Evolutionary conservation across 2,329 filamentous ascomycete species (phyloP), one percentile per base, ranked within the genome.

Genomic region (Cladosporium sp.): DNA sequence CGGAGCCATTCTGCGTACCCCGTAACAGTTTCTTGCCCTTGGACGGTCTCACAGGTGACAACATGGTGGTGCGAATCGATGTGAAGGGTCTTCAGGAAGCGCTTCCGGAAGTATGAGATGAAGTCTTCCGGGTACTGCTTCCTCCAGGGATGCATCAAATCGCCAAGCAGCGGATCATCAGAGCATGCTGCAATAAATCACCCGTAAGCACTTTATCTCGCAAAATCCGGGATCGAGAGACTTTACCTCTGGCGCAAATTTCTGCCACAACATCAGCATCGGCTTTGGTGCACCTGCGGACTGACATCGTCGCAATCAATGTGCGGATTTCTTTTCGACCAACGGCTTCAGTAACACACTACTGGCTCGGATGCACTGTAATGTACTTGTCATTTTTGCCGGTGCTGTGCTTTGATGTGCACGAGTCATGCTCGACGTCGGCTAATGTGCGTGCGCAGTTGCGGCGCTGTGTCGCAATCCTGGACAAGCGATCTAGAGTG

Each of bases 81-180:
- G 13, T 10, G 4, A 20, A 58, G 50, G 6, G 25, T 39, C 19
- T 20, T 20, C 4, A 34, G 19, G 5, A 45, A 22, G 8, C 34
- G 32, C 32, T 20, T 28, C n/a, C 32, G 40, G 28, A 56, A 72
- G 60, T 64, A 71, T 51, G 69, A 67, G 1, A 70, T 61, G 28
- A 56, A 56, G 20, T 70, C 65, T 3, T 67, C 61, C 0, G 70
- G 70, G 25, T 66, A 63, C 10, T 67, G 12, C 2, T 68, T 49
- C 4, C 70, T 65, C 32, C 67, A 35, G 1, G 69, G 70, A 60
- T 72, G 70, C 68, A 71, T 70, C 6, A 71, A 54, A 2, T 64
- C 53, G 12, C 70, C 69, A 9, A 71, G 66, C 25, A 71, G 63
- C 34, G 70, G 66, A 56, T 71, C 70, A 37, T 71, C 63, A 32